These are phyloP conservation scores for Dalbergia oliveri DNA, from an alignment of 306 rosid genomes.

Conservation along the genomic window DNA sequence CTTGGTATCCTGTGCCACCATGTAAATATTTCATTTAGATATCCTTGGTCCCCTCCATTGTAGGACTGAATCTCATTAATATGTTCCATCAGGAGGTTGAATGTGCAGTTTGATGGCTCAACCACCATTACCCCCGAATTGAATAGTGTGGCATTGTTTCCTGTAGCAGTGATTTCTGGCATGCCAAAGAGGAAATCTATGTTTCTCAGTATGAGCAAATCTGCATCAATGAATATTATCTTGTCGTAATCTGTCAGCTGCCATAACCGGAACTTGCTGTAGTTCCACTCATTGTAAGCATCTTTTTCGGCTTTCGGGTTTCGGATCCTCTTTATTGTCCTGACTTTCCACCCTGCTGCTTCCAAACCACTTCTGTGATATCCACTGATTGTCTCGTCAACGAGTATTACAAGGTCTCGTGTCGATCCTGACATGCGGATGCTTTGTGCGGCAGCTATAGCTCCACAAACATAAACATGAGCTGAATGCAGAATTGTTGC, in stretches of 20 bases:
- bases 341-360: constrained; percentile 96
- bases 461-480: constrained; percentile 92
- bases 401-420: constrained; percentile 90
- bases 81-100: constrained; percentile 84
- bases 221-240: constrained; percentile 95
- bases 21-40: constrained; percentile 86
- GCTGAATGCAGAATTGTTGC: constrained; percentile 98
- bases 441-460: constrained; percentile 95
- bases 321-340: constrained; percentile 82
- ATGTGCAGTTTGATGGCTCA: constrained; percentile 96
- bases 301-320: constrained; percentile 97
- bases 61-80: constrained; percentile 86
- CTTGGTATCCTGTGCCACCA: constrained; percentile 99
- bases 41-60: constrained; percentile 98
- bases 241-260: constrained; percentile 93
- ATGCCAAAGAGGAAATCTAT: constrained; percentile 84
- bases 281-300: constrained; percentile 98
- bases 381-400: constrained; percentile 80
- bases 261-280: constrained; percentile 97
- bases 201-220: constrained; percentile 80
- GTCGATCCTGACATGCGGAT: constrained; percentile 90
- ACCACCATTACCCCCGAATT: constrained; percentile 99
- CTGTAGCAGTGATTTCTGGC: constrained; percentile 95
- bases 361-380: constrained; percentile 91
- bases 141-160: constrained; percentile 89